Base-by-base conservation (phyloP, 1,139 yeast genomes). In the Pichia sp. region DNA sequence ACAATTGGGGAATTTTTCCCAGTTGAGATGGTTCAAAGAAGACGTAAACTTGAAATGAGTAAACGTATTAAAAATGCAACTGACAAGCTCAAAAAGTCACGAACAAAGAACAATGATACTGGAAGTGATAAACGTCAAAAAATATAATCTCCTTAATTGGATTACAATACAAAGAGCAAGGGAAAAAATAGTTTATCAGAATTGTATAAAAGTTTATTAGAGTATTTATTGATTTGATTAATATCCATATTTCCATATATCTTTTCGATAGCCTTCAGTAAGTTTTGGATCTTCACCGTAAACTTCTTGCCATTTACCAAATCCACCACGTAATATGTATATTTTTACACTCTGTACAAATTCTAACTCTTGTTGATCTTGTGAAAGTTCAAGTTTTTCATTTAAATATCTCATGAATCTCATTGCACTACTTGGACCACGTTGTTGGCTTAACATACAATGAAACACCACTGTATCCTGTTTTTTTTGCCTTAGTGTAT, bases 361-460 rank as follows among this genome's bases (percentile, higher is more conserved):
- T 7, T 44, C 43, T 6, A 34, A 37, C 32, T 53, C 53, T 1
- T 38, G 64, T 7, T 62, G 60, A 18, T 55, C 50, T 1, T 38
- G 28, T n/a, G 52, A 37, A n/a, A 8, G 10, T 4, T 43, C 44
- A 1, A 68, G 64, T 6, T 44, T 49, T 3, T 72, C 76, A 36
- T 71, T 66, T 25, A 83, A 61, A 26, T 74, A 71, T 54, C 92
- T 69, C 52, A 82, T 66, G 58, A 85, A 86, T 58, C 73, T 73
- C 63, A 82, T 70, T 0, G 97, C 89, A 3, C 95, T 77, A 7
- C 86, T 72, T 0, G 97, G 97, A 0, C 97, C 97, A 43, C 97
- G 71, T 51, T 83, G 94, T 66, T 90, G 97, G 3, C 94, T 83
- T 41, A 86, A 72, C 38, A 89, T 90, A 66, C 97, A 92, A 64